Evolutionary conservation across 163 green algal genomes (phyloP), one percentile per base, ranked within the genome.

Genomic region (Scenedesmus sp.): DNA sequence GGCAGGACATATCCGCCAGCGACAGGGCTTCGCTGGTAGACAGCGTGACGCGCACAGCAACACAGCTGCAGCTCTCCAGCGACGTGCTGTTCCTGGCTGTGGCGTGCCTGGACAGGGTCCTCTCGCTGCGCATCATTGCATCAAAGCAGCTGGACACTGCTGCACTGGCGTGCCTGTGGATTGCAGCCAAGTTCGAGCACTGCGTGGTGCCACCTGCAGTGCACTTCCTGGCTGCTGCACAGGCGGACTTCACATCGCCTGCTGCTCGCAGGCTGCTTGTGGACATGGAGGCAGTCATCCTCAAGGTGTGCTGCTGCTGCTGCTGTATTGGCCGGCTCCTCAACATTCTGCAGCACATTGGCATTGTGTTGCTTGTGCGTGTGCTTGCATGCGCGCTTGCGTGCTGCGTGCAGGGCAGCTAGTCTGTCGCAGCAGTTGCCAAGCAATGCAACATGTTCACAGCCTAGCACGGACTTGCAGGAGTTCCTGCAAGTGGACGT

Each of bases 51-150:
- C 73, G 77, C 34, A 64, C 26, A 56, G 88, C 88, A 34, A 87
- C 73, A 56, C 88, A 87, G 57, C 88, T 91, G 57, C 56, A 73
- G 55, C 73, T 91, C 26, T 76, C 74, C 13, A 91, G 76, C 26
- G 88, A 91, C 26, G 88, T 60, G n/a, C 59, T 91, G 73, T 91
- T 91, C 59, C 77, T 91, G 57, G 88, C 26, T 59, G 88, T 91
- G 12, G 62, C 76, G 15, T 62, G 18, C 12, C 60, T 91, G 57
- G 88, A 91, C 76, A 62, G 88, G 20, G 67, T 66, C 10, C 77
- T 91, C 12, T 52, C 76, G 8, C 55, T 23, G 52, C 10, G 7
- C 23, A 20, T 46, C 57, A 23, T 81, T 46, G 7, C 79, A 77
- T 77, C 56, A 52, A 7, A 20, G 26, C 76, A 52, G 55, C 46